Base-by-base conservation (phyloP, 2,329 filamentous ascomycete genomes). In the Xylariaceae sp. region DNA sequence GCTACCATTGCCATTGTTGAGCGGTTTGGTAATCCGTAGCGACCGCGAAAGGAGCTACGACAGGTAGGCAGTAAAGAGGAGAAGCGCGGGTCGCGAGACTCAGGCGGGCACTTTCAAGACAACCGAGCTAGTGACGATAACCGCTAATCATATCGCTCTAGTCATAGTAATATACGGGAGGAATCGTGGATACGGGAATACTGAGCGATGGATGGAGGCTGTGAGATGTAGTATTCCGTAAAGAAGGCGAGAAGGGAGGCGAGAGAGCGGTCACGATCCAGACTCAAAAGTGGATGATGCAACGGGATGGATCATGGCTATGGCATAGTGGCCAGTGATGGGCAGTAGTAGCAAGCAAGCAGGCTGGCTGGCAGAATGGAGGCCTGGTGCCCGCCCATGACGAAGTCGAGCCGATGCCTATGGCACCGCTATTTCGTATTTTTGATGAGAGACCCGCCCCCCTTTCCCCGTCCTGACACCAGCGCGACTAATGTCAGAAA, bases 1-100 rank as follows among this genome's bases (percentile, higher is more conserved):
- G 66, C 63, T 68, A 71, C 70, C 51, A 62, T 64, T 56, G 54
- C 70, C 51, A 62, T 64, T 56, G 54, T 48, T 57, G 47, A 47
- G 45, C 37, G 10, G 34, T 30, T 30, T 30, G 23, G 23, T 30
- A 30, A n/a, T 13, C n/a, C 34, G 10, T 49, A 49, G 9, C 39
- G 13, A 53, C 54, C 45, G 34, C 35, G 39, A n/a, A 5, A 23
- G 49, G 11, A 30, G 17, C 52, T 49, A 58, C 51, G 4, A 51
- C 54, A 53, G 17, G 44, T 2, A 30, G 35, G 13, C 4, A 34
- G 15, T 9, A n/a, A 34, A 55, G 35, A 45, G n/a, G 18, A 42
- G 11, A 50, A 42, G 11, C 50, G 23, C 37, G 48, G 15, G 42
- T 34, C 17, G 47, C 48, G 13, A 34, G 13, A 34, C n/a, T 58